A percentile compares a stretch with the other conserved stretches of the same genome.
phyloP scores from a whole-genome alignment of 2,329 filamentous ascomycete species.

The Phaeophleospora eucalypticola region DNA sequence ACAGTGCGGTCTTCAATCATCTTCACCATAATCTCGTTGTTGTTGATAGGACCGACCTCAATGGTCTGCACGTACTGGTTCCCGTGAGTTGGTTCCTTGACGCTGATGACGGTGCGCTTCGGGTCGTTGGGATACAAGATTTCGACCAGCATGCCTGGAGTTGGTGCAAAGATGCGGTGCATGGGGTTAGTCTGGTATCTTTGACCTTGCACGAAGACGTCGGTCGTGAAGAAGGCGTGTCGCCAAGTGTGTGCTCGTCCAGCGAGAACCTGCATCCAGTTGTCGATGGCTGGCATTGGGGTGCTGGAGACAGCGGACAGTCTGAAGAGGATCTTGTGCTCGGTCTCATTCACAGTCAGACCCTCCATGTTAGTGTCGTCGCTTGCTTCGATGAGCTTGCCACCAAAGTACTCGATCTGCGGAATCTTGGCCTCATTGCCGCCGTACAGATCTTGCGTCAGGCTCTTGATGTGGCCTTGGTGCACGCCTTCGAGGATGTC shows the following conservation, averaged over 20 bases:
- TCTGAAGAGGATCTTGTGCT: constrained; percentile 77
- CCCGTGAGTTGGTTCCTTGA: constrained; percentile 81
- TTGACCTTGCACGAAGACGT: constrained; percentile 90
- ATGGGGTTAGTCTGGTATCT: constrained; percentile 97
- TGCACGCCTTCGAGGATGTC: constrained; percentile 92
- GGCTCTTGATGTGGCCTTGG: constrained; percentile 73
- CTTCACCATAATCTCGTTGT: constrained; percentile 79
- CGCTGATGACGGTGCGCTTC: constrained; percentile 74
- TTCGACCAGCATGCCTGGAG: constrained; percentile 83
- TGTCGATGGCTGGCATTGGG: constrained; percentile 70
- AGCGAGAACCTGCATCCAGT: constrained; percentile 84
- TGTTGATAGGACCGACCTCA: constrained; percentile 70
- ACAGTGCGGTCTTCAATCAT: constrained; percentile 92
- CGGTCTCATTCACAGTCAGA: constrained; percentile 75
- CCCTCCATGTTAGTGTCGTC: constrained; percentile 78
- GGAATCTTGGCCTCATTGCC: constrained; percentile 72
- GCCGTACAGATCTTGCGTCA: constrained; percentile 76
- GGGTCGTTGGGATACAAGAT: constrained; percentile 78
- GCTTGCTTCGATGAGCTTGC: constrained; percentile 69
- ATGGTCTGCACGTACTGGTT: constrained; percentile 86
- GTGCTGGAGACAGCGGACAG: constrained; percentile 71
- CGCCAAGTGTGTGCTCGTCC: constrained; percentile 86
- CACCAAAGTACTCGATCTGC: constrained; percentile 90
- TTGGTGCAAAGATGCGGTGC: constrained; percentile 82
- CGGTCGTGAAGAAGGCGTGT: constrained; percentile 87